These are phyloP conservation scores for Thalassiosira allenii DNA, from an alignment of 352 stramenopile species.

Conservation along the genomic window DNA sequence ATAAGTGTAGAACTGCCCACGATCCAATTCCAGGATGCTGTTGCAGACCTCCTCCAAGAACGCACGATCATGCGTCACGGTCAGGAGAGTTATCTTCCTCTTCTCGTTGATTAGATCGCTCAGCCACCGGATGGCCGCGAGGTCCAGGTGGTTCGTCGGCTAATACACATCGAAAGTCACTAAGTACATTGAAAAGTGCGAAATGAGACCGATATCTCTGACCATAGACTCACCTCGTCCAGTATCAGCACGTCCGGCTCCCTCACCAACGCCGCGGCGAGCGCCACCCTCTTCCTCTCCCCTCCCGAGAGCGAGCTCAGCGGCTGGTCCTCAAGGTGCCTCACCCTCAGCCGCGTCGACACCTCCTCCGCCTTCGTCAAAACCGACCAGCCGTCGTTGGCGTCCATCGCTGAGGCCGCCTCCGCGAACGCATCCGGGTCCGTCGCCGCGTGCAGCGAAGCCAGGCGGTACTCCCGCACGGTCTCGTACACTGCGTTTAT, in stretches of 20 bases:
- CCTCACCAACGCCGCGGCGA: constrained; percentile 75
- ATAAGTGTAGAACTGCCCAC: constrained; percentile 79
- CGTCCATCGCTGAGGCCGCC: constrained; percentile 74
- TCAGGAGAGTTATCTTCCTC: constrained; percentile 78
- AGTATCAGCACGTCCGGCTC: constrained; percentile 81
- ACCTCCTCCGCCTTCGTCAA: constrained; percentile 84
- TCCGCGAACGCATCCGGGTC: constrained; percentile 73
- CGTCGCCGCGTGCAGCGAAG: constrained; percentile 46
- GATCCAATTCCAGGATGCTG: constrained; percentile 82
- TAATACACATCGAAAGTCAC: too few relatives aligned
- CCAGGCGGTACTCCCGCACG: constrained; percentile 71
- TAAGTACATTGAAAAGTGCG: too few relatives aligned
- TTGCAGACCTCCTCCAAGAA: constrained; percentile 85
- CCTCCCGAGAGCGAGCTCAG: constrained; percentile 75
- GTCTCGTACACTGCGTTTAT: constrained; percentile 64
- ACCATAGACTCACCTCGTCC: constrained; percentile 54
- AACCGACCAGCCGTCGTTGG: constrained; percentile 69
- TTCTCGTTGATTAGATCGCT: constrained; percentile 70
- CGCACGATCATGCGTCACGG: constrained; percentile 83
- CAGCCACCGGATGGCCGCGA: constrained; percentile 81
- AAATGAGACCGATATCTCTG: constrained; percentile 10
- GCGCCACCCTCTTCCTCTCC: constrained; percentile 81
- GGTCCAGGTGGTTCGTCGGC: constrained; percentile 80
- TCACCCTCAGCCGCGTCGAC: constrained; percentile 72
- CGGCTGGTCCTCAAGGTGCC: constrained; percentile 72